Conservation (phyloP, 1,284 basidiomycete genomes). For the Exobasidium cylindrosporum region DNA sequence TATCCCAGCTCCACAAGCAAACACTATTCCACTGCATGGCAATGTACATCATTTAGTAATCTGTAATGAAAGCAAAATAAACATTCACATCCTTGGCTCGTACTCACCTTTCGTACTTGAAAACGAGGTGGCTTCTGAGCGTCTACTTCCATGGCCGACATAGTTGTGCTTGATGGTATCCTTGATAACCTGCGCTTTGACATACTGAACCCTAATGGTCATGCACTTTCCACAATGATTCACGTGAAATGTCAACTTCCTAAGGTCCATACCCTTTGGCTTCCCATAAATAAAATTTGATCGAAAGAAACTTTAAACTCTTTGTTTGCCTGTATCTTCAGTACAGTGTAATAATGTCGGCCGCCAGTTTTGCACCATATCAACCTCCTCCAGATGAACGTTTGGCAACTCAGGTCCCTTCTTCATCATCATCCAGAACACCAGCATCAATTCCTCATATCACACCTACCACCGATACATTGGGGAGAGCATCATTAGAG, state of each 20-base stretch:
- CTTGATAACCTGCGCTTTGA: too few relatives aligned
- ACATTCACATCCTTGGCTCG: not conserved
- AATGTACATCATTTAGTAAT: not conserved
- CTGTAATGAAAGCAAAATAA: not conserved
- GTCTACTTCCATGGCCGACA: conserved; percentile 41
- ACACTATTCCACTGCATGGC: conserved; percentile 53
- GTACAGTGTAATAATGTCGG: conserved; percentile 7
- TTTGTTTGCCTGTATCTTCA: too few relatives aligned
- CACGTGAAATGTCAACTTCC: too few relatives aligned
- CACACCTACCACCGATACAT: not conserved
- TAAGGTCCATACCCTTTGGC: too few relatives aligned
- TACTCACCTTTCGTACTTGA: conserved; percentile 52
- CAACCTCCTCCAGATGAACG: conserved; percentile 17
- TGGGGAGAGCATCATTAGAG: conserved; percentile 12
- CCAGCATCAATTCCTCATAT: conserved; percentile 4
- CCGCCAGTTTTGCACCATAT: conserved; percentile 16
- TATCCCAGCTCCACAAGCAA: conserved; percentile 55
- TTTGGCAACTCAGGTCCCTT: not conserved
- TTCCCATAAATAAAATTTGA: too few relatives aligned
- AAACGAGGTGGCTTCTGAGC: conserved; percentile 44
- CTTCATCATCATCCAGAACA: not conserved
- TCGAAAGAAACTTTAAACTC: too few relatives aligned
- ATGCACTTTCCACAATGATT: too few relatives aligned
- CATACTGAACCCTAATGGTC: too few relatives aligned
- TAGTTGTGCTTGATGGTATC: too few relatives aligned